Base-by-base conservation (phyloP, 768 basidiomycete genomes). In the Mycena indigotica region DNA sequence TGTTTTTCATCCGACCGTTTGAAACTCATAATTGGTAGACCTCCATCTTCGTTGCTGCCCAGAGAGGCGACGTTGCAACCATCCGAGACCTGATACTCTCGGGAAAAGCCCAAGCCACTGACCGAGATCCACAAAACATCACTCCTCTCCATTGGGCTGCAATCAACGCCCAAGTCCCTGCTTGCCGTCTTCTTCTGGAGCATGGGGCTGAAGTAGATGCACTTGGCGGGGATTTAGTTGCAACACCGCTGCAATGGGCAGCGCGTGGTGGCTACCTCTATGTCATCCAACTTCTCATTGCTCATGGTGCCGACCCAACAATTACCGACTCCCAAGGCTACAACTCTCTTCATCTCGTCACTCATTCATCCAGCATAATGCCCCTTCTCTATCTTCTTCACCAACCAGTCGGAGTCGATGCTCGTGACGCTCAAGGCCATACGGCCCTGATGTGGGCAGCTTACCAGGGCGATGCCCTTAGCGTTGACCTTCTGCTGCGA, bases 391-490 rank as follows among this genome's bases (percentile, higher is more conserved):
- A 93, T 67, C 78, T 97, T 24, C 81, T 98, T 5, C 93, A 96
- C 69, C 95, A 98, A 70, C 95, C 95, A 2, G 84, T 99, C 61
- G 88, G 86, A 40, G 89, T 98, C 57, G 97, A 99, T 69, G 88
- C 89, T 46, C 83, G 87, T 38, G 97, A 99, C 71, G 79, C 87
- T 1, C 90, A 93, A 66, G 97, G 97, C 0, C 97, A 98, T 69
- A 97, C 96, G 0, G 82, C 92, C 0, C 80, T 98, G 50, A 97
- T 98, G 93, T 99, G 97, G 97, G 97, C 97, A 4, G 93, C 94
- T 8, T 99, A 98, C 72, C 97, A 99, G 70, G 97, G 97, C 45
- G 97, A 99, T 68, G 95, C 94, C 2, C 83, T 98, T 29, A 93
- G 91, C 2, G 95, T 98, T 4, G 95, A 98, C 61, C 72, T 98